Conservation (phyloP, 305 asterid genomes). For the Nicotiana rustica region DNA sequence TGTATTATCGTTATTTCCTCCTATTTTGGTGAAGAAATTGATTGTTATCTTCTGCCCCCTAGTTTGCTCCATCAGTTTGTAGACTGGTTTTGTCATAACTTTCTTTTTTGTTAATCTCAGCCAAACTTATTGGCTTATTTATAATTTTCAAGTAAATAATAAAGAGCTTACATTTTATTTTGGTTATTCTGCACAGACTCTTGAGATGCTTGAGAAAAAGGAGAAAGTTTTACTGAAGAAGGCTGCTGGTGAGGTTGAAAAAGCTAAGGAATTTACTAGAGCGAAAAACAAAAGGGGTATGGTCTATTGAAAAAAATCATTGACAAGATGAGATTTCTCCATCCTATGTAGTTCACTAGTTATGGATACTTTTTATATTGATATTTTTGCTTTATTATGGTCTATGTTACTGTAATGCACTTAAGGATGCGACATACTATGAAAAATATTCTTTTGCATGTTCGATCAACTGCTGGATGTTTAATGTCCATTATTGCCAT, state of each 20-base stretch:
- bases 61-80: not conserved
- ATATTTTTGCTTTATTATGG: slow-evolving; percentile 1
- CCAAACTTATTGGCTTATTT: not conserved
- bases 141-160: not conserved
- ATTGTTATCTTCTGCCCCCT: not conserved
- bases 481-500: slow-evolving; percentile 18
- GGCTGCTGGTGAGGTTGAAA: slow-evolving; percentile 74
- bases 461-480: not conserved
- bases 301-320: slow-evolving; percentile 35
- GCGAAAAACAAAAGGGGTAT: slow-evolving; percentile 82
- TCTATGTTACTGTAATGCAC: not conserved
- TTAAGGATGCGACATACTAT: slow-evolving; percentile 16
- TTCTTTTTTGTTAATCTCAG: slow-evolving; percentile 1
- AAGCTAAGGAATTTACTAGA: slow-evolving; percentile 77
- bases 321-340: slow-evolving; percentile 13
- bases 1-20: slow-evolving; percentile 1
- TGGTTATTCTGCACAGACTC: slow-evolving; percentile 58
- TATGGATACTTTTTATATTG: slow-evolving; percentile 1
- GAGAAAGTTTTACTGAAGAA: slow-evolving; percentile 79
- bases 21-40: slow-evolving; percentile 17
- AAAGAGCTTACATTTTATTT: slow-evolving; percentile 16
- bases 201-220: slow-evolving; percentile 85
- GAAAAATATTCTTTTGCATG: slow-evolving; percentile 6
- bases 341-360: slow-evolving; percentile 15
- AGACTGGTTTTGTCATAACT: not conserved